Conservation (phyloP, 1,284 basidiomycete species). For the Inonotus hispidus region DNA sequence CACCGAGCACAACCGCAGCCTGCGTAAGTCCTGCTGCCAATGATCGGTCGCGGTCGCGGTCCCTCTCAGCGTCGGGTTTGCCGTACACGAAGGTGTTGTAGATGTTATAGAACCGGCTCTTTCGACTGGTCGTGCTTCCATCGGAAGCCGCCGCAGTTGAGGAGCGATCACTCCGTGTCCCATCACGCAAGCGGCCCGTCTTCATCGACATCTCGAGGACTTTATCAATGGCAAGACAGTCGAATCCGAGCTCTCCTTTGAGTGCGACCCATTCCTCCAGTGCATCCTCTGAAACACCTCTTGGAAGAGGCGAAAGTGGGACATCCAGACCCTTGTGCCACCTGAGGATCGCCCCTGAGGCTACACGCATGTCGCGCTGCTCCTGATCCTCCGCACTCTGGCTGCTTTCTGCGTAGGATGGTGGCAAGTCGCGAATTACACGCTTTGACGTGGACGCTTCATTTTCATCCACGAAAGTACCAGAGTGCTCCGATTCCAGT, state of each 20-base stretch:
- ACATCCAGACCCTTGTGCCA: conserved; percentile 59
- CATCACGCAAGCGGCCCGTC: conserved; percentile 29
- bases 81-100: conserved; percentile 78
- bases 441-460: conserved; percentile 61
- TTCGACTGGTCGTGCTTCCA: conserved; percentile 22
- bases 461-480: conserved; percentile 35
- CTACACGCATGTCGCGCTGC: conserved; percentile 47
- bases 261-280: conserved; percentile 68
- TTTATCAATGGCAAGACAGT: conserved; percentile 73
- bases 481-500: conserved; percentile 34
- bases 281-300: conserved; percentile 55
- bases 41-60: conserved; percentile 25
- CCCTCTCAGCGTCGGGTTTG: conserved; percentile 25
- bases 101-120: conserved; percentile 70
- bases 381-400: conserved; percentile 37
- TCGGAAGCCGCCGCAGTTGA: conserved; percentile 6
- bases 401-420: conserved; percentile 57
- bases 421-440: conserved; percentile 51
- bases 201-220: conserved; percentile 50
- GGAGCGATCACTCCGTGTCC: conserved; percentile 14
- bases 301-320: conserved; percentile 43
- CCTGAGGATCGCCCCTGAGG: conserved; percentile 56
- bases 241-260: conserved; percentile 71
- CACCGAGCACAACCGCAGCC: conserved; percentile 46
- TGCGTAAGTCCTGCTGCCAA: conserved; percentile 34